phyloP scores from a whole-genome alignment of 345 rosid genomes.

The Streptanthus diversifolius region DNA sequence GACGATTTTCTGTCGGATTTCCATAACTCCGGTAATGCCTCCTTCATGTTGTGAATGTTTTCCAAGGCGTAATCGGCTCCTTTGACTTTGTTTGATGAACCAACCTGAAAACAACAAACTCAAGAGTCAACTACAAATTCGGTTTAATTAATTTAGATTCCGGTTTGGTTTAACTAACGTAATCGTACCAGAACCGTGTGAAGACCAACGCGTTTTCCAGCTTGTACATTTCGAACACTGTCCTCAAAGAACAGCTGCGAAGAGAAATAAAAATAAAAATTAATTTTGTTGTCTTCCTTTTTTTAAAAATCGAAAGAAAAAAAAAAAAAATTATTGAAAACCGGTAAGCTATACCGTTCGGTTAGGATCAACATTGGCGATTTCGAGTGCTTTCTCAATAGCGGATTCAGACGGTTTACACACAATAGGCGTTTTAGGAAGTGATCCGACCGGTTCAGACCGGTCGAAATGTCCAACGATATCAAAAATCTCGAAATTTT shows the following conservation, averaged over 20 bases:
- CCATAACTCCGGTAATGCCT: slow-evolving; percentile 82
- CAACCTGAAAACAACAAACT: slow-evolving; percentile 48
- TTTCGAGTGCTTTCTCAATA: slow-evolving; percentile 59
- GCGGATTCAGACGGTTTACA: slow-evolving; percentile 76
- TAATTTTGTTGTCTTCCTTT: background rate
- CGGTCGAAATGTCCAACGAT: slow-evolving; percentile 55
- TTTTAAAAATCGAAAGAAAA: background rate
- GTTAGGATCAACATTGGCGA: slow-evolving; percentile 70
- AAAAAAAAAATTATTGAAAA: background rate
- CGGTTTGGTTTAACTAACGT: slow-evolving; percentile 4
- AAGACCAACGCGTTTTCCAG: slow-evolving; percentile 81
- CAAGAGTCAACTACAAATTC: background rate
- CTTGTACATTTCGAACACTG: slow-evolving; percentile 77
- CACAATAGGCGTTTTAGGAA: slow-evolving; percentile 72
- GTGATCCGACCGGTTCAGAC: slow-evolving; percentile 28
- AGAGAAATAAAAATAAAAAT: background rate
- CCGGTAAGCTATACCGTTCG: slow-evolving; percentile 58
- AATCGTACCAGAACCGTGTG: slow-evolving; percentile 66
- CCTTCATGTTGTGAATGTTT: slow-evolving; percentile 76
- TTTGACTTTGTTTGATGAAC: slow-evolving; percentile 62
- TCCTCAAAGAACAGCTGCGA: slow-evolving; percentile 84
- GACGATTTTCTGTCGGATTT: slow-evolving; percentile 41
- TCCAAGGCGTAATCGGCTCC: slow-evolving; percentile 86
- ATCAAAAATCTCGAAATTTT: slow-evolving; percentile 51
- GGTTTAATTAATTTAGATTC: background rate